phyloP scores from a whole-genome alignment of 2,329 filamentous ascomycete genomes.

The Neonectria ditissima region DNA sequence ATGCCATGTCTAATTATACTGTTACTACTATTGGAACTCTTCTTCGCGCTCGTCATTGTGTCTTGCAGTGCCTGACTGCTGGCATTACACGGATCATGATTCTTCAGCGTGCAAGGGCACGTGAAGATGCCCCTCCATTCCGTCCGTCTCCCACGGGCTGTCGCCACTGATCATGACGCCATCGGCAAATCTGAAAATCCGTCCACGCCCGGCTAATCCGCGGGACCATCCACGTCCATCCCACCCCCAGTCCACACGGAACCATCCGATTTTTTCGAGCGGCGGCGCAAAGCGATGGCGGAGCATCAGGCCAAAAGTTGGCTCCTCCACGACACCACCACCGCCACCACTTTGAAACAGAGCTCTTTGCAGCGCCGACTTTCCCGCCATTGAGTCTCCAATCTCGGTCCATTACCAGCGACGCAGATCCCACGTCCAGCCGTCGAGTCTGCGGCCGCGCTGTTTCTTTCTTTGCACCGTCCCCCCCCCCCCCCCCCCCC shows the following conservation, averaged over 20 bases:
- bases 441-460: slow-evolving; percentile 10
- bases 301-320: slow-evolving; percentile 45
- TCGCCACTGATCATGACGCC: slow-evolving; percentile 36
- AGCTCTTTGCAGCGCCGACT: slow-evolving; percentile 16
- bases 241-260: slow-evolving; percentile 24
- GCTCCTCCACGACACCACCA: slow-evolving; percentile 19
- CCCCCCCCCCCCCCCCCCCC: neutral
- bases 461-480: neutral
- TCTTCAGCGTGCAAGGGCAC: neutral
- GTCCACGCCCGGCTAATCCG: slow-evolving; percentile 37
- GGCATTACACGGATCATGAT: no score
- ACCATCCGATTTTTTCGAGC: slow-evolving; percentile 45
- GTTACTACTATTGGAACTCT: no score
- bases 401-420: slow-evolving; percentile 7
- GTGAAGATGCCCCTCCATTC: neutral
- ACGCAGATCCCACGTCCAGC: slow-evolving; percentile 7
- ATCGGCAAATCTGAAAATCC: slow-evolving; percentile 40
- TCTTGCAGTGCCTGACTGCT: neutral
- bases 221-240: slow-evolving; percentile 15
- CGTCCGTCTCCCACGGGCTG: neutral
- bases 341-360: neutral
- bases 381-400: slow-evolving; percentile 37
- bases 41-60: neutral
- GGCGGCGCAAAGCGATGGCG: slow-evolving; percentile 43
- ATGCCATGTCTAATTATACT: no score